Base-by-base conservation (phyloP, 805 yeast species). In the Myxozyma udenii region DNA sequence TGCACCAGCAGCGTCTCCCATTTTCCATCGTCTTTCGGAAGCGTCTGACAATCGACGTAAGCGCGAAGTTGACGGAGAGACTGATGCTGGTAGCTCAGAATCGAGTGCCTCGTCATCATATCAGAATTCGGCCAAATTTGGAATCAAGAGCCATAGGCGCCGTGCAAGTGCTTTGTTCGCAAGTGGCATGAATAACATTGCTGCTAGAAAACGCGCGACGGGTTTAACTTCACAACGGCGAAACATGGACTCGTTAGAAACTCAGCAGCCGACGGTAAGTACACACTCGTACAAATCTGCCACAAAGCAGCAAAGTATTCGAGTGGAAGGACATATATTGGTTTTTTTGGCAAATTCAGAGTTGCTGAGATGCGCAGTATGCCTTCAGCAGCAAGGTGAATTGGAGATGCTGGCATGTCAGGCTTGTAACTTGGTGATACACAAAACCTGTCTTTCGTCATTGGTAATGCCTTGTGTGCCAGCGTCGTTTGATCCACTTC, bases 391-490 rank as follows among this genome's bases (percentile, higher is more conserved):
- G 2, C 35, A 35, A 16, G 5, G 28, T 7, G 22, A n/a, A 11
- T 23, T 43, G 11, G 19, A 19, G 1, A 14, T 48, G 6, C 33
- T 53, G 26, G 26, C 38, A 9, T 53, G 57, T 32, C 16, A 19
- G 16, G 18, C 44, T 1, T 53, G 57, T 28, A 28, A 32, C 16
- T 14, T 49, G 16, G 41, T 25, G 9, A 39, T 51, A 9, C 60
- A 57, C 32, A 19, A 28, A 6, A 23, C 22, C 19, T 50, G 51
- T 23, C 16, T 48, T 25, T 23, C 35, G 16, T 12, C 44, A 4
- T 42, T 51, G 9, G 44, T 46, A 22, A n/a, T 48, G 14, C 60
- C 61, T 11, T 57, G 61, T 30, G 7, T 30, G 9, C 61, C 60
- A 5, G 41, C 54, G n/a, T n/a, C 51, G 12, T 56, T 57, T 32